Conservation (phyloP, 2,329 filamentous ascomycete species). For the Pseudocercospora fuligena region DNA sequence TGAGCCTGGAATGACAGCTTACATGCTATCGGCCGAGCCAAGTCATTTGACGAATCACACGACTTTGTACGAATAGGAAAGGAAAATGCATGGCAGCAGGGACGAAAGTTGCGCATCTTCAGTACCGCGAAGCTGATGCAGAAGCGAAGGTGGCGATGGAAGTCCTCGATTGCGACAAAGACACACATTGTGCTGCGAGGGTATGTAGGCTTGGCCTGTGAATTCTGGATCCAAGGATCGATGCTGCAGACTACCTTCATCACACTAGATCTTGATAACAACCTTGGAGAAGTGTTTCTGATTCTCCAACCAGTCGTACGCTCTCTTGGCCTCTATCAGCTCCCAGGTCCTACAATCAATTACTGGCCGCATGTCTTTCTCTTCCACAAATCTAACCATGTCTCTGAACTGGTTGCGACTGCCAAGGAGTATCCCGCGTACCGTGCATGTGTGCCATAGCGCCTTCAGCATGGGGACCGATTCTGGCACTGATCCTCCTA, state of each 20-base stretch:
- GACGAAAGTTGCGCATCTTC: neutral
- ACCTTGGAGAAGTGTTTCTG: slow-evolving; percentile 42
- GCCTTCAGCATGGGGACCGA: slow-evolving; percentile 27
- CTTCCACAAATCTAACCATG: slow-evolving; percentile 28
- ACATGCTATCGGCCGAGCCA: neutral
- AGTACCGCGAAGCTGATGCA: neutral
- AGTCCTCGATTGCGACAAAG: neutral
- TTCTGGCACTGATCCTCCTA: slow-evolving; percentile 17
- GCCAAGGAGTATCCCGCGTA: slow-evolving; percentile 28
- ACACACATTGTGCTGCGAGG: neutral
- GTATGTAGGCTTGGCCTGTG: neutral
- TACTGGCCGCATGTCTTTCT: slow-evolving; percentile 31
- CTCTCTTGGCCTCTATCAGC: slow-evolving; percentile 38
- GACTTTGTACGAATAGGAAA: slow-evolving; percentile 1
- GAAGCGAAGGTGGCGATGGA: neutral
- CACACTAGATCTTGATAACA: slow-evolving; percentile 23
- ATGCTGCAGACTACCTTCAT: neutral
- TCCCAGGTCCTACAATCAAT: slow-evolving; percentile 45
- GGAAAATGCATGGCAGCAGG: neutral
- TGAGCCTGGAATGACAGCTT: neutral
- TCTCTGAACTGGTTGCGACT: slow-evolving; percentile 26
- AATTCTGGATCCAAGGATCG: neutral
- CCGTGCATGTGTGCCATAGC: slow-evolving; percentile 22
- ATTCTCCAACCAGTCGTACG: slow-evolving; percentile 37
- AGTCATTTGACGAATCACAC: neutral